These are phyloP conservation scores for Suillus americanus DNA, from an alignment of 768 basidiomycete species.

Conservation along the genomic window DNA sequence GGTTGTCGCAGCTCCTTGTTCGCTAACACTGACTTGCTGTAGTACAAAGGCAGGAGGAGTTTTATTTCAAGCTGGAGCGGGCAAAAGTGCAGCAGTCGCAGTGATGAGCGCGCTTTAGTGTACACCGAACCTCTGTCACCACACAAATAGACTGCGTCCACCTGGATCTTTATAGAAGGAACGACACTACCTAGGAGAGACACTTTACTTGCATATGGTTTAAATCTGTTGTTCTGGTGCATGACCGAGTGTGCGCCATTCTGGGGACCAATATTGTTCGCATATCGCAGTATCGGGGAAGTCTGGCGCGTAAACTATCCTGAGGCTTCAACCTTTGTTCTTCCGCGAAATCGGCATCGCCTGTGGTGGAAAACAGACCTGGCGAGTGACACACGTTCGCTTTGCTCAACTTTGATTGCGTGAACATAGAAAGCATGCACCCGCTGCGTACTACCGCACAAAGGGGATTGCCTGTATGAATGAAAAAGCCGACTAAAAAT, in stretches of 20 bases:
- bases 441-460: neutral
- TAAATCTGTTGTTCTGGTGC: neutral
- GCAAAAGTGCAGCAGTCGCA: slow-evolving; percentile 32
- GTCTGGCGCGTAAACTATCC: neutral
- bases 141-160: neutral
- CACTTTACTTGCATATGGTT: neutral
- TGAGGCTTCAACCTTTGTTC: neutral
- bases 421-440: neutral
- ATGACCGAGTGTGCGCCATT: neutral
- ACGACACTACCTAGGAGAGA: neutral
- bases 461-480: neutral
- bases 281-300: neutral
- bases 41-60: slow-evolving; percentile 85
- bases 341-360: neutral
- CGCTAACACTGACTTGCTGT: slow-evolving; percentile 15
- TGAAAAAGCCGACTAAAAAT: neutral
- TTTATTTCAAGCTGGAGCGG: slow-evolving; percentile 82
- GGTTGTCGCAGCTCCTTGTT: neutral
- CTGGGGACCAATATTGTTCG: no score
- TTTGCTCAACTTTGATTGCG: neutral
- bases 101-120: neutral
- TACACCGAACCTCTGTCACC: neutral
- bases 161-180: neutral
- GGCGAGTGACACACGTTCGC: neutral
- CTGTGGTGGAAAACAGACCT: neutral